These are phyloP conservation scores for Fragilariopsis cylindrus DNA, from an alignment of 108 stramenopile species.

Conservation along the genomic window DNA sequence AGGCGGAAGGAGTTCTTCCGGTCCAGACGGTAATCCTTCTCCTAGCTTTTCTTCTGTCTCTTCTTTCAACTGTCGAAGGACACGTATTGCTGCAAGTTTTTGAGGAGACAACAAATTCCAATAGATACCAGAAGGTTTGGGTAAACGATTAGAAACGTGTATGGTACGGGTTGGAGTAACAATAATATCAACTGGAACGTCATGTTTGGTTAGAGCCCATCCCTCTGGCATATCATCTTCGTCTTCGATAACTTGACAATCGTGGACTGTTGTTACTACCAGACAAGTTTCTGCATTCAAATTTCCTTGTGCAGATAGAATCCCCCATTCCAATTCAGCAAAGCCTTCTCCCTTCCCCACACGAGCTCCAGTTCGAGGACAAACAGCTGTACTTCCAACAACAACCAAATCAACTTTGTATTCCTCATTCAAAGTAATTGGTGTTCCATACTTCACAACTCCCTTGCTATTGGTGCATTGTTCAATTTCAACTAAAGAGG, in stretches of 20 bases:
- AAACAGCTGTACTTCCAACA: slow-evolving; percentile 75
- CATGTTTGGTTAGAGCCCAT: slow-evolving; percentile 52
- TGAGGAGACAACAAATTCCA: slow-evolving; percentile 78
- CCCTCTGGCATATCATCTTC: slow-evolving; percentile 43
- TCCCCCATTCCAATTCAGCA: slow-evolving; percentile 81
- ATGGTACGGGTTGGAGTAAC: slow-evolving; percentile 66
- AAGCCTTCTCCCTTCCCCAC: slow-evolving; percentile 80
- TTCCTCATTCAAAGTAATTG: slow-evolving; percentile 56
- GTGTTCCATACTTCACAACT: slow-evolving; percentile 64
- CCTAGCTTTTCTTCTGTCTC: slow-evolving; percentile 51
- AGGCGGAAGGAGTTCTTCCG: slow-evolving; percentile 69
- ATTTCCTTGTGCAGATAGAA: slow-evolving; percentile 63
- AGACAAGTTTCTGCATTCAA: slow-evolving; percentile 49
- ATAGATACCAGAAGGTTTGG: slow-evolving; percentile 67
- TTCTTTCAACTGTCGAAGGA: slow-evolving; percentile 60
- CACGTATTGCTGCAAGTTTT: slow-evolving; percentile 65
- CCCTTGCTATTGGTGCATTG: slow-evolving; percentile 61
- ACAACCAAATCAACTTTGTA: slow-evolving; percentile 72
- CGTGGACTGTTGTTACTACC: slow-evolving; percentile 73
- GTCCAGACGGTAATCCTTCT: slow-evolving; percentile 49
- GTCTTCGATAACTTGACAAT: slow-evolving; percentile 56
- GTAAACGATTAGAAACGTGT: slow-evolving; percentile 53
- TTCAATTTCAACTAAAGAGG: slow-evolving; percentile 49
- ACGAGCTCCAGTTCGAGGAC: slow-evolving; percentile 67
- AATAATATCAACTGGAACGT: slow-evolving; percentile 77